A percentile compares a stretch with the other conserved stretches of the same genome.
phyloP scores from a whole-genome alignment of 352 stramenopile species.

The Globisporangium emineosum region DNA sequence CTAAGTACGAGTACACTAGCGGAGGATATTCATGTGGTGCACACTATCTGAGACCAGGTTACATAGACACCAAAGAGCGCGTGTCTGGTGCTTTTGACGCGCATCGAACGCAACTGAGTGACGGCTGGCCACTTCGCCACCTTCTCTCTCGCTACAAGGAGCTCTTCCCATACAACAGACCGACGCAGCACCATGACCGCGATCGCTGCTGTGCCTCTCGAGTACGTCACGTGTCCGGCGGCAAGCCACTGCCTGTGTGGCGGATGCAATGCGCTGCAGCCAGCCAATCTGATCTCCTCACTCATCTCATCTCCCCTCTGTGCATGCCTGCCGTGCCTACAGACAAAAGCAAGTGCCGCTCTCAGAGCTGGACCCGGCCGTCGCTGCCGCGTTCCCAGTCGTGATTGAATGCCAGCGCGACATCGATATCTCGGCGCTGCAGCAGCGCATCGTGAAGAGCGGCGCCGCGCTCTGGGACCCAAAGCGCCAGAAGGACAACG shows the following conservation, averaged over 20 bases:
- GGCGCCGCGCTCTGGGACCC: constrained; percentile 67
- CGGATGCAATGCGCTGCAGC: too few relatives aligned
- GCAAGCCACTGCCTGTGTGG: too few relatives aligned
- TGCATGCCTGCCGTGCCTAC: too few relatives aligned
- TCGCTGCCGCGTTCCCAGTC: constrained; percentile 41
- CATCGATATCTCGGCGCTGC: constrained; percentile 62
- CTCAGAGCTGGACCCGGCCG: constrained; percentile 41
- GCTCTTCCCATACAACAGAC: too few relatives aligned
- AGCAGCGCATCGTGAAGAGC: constrained; percentile 48
- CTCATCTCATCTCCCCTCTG: too few relatives aligned
- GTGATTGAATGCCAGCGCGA: constrained; percentile 55
- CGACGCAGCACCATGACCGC: constrained; percentile 8
- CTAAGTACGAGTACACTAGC: too few relatives aligned
- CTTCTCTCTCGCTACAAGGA: background rate
- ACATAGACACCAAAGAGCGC: too few relatives aligned
- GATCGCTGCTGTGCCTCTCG: constrained; percentile 9
- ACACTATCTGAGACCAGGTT: too few relatives aligned
- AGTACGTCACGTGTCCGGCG: constrained; percentile 6
- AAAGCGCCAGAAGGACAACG: constrained; percentile 76
- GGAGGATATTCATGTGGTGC: too few relatives aligned
- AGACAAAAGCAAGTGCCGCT: constrained; percentile 77
- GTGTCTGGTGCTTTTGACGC: too few relatives aligned
- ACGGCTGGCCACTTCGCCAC: background rate
- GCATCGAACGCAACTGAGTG: too few relatives aligned
- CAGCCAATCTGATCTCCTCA: background rate